These are phyloP conservation scores for Amaranthus cruentus DNA, from an alignment of 148 eudicot species.

Conservation along the genomic window DNA sequence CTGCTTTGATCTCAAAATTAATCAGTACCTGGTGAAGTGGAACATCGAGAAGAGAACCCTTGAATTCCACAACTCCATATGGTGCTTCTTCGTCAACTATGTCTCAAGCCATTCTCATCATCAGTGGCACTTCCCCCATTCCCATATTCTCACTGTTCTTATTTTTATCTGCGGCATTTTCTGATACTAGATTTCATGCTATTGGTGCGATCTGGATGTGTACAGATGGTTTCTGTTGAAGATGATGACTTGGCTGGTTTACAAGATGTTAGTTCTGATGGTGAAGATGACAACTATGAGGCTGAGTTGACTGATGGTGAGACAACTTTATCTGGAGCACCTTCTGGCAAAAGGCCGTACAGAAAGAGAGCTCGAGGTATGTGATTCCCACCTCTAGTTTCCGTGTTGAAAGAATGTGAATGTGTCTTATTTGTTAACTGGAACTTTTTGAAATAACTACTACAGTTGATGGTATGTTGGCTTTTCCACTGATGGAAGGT, in stretches of 20 bases:
- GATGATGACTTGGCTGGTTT: constrained; percentile 96
- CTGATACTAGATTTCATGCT: constrained; percentile 9
- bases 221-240: constrained; percentile 89
- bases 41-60: too few species aligned
- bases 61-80: too few species aligned
- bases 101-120: too few species aligned
- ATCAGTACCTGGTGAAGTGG: too few species aligned
- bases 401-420: neutral
- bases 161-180: constrained; percentile 4
- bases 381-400: constrained; percentile 1
- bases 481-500: constrained; percentile 91
- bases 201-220: neutral
- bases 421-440: constrained; percentile 3
- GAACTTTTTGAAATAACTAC: constrained; percentile 13
- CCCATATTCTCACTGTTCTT: neutral
- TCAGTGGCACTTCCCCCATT: neutral
- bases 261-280: constrained; percentile 87
- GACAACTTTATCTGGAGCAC: constrained; percentile 45
- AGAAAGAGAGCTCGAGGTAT: constrained; percentile 81
- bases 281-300: constrained; percentile 93
- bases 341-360: constrained; percentile 57
- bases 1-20: too few species aligned
- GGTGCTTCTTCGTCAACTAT: too few species aligned
- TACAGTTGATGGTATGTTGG: constrained; percentile 57
- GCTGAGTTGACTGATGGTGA: constrained; percentile 77